A percentile compares a stretch with the other conserved stretches of the same genome.
These are phyloP conservation scores for Ophiostoma ulmi DNA, from an alignment of 2,329 filamentous ascomycete genomes.

Conservation along the genomic window DNA sequence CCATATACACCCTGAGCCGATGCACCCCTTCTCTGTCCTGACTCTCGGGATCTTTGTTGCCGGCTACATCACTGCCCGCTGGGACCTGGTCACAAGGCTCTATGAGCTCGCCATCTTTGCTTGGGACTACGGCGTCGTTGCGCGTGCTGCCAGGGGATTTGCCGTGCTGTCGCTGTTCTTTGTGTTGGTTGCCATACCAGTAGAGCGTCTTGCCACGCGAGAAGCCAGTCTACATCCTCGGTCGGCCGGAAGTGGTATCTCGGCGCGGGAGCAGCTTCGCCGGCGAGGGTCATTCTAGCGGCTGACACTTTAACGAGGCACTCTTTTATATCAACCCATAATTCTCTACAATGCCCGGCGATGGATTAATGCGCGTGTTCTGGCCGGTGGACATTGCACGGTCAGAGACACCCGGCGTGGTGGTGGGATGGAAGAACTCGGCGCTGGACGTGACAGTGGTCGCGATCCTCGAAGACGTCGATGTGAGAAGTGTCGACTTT, in stretches of 20 bases:
- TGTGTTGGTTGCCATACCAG: conserved; percentile 74
- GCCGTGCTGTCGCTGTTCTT: conserved; percentile 77
- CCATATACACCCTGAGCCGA: conserved; percentile 40
- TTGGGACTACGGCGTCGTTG: conserved; percentile 97
- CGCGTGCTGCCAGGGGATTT: conserved; percentile 81
- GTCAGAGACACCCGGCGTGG: conserved; percentile 70
- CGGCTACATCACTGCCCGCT: conserved; percentile 98
- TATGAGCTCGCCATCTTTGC: conserved; percentile 97
- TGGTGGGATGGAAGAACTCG: conserved; percentile 95
- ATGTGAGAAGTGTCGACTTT: conserved; percentile 79
- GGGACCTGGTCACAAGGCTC: conserved; percentile 93
- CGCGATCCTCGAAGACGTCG: conserved; percentile 81
- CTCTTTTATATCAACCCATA: conserved; percentile 16
- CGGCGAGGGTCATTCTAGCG: conserved; percentile 86
- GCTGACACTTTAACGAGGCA: too few relatives aligned
- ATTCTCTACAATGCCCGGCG: conserved; percentile 34
- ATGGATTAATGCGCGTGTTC: conserved; percentile 96
- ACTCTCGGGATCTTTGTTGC: conserved; percentile 98
- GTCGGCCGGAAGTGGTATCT: conserved; percentile 71
- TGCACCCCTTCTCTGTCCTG: conserved; percentile 97
- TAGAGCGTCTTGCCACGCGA: conserved; percentile 72
- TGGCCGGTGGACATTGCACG: conserved; percentile 84
- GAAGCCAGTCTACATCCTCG: conserved; percentile 80
- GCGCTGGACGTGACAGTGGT: conserved; percentile 85
- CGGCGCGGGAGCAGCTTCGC: conserved; percentile 89